A percentile compares a stretch with the other conserved stretches of the same genome.
Conservation (phyloP, 106 monocot genomes). For the Gastrodia elata region DNA sequence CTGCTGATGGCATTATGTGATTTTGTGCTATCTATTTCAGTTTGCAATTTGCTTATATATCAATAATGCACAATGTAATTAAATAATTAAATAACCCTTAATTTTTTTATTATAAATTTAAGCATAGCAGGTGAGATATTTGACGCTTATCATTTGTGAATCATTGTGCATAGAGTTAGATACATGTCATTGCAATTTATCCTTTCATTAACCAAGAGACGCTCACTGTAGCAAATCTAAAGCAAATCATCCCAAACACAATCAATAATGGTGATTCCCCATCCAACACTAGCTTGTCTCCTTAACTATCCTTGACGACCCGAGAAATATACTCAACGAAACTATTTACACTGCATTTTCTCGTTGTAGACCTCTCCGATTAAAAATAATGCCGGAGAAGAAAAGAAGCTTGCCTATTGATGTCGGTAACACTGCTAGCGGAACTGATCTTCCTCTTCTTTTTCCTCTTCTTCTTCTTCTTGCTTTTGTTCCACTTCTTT, state of each 20-base stretch:
- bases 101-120: too few relatives aligned
- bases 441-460: conserved; percentile 23
- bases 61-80: too few relatives aligned
- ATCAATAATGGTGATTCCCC: not conserved
- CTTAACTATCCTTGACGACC: not conserved
- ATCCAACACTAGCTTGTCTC: not conserved
- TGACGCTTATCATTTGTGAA: too few relatives aligned
- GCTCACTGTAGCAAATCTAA: not conserved
- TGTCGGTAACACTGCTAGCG: conserved; percentile 31
- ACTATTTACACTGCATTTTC: not conserved
- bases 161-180: not conserved
- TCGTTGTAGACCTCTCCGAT: not conserved
- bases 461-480: conserved; percentile 45
- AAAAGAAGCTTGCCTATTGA: conserved; percentile 33
- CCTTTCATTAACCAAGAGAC: not conserved
- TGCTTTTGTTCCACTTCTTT: conserved; percentile 36
- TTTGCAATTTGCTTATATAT: too few relatives aligned
- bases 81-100: too few relatives aligned
- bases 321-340: not conserved
- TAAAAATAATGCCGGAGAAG: not conserved
- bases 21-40: too few relatives aligned
- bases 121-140: too few relatives aligned
- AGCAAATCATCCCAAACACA: not conserved
- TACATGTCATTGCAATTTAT: not conserved
- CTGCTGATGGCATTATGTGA: too few relatives aligned